Evolutionary conservation across 768 basidiomycete genomes (phyloP).

Genomic region (Pulveroboletus frians): DNA sequence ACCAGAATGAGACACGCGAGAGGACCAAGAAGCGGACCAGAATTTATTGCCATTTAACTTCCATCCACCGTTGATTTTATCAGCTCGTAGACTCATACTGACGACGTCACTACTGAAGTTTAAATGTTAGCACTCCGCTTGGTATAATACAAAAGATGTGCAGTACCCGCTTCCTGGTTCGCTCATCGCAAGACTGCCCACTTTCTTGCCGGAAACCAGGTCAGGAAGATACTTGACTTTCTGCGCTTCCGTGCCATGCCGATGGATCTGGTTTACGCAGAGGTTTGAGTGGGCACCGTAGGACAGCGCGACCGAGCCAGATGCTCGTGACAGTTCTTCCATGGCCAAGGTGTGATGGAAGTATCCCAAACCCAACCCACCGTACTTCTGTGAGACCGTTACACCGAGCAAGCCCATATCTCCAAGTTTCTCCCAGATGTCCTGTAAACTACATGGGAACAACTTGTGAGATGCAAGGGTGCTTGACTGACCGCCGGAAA

Average conservation of each 20-base stretch:
- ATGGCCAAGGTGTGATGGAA: slow-evolving; percentile 87
- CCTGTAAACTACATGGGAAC: slow-evolving; percentile 39
- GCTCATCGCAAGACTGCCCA: slow-evolving; percentile 93
- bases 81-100: slow-evolving; percentile 82
- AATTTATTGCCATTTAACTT: slow-evolving; percentile 87
- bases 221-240: slow-evolving; percentile 78
- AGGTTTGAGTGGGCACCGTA: slow-evolving; percentile 92
- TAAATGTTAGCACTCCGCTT: not conserved
- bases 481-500: slow-evolving; percentile 59
- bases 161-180: slow-evolving; percentile 73
- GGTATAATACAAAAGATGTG: not conserved
- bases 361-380: slow-evolving; percentile 82
- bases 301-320: slow-evolving; percentile 87
- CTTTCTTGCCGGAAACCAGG: slow-evolving; percentile 72
- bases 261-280: slow-evolving; percentile 79
- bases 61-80: slow-evolving; percentile 73
- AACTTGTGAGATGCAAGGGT: not conserved
- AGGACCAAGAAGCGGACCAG: slow-evolving; percentile 48
- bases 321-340: slow-evolving; percentile 89
- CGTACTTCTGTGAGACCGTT: slow-evolving; percentile 75
- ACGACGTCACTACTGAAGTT: slow-evolving; percentile 73
- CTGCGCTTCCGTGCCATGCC: slow-evolving; percentile 80
- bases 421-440: slow-evolving; percentile 85
- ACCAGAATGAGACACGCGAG: not conserved
- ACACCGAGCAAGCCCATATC: slow-evolving; percentile 89